Percentiles rank a stretch among this genome's conserved stretches.
Evolutionary conservation across 1,284 basidiomycete species (phyloP).

Genomic region (Ustilago hordei): DNA sequence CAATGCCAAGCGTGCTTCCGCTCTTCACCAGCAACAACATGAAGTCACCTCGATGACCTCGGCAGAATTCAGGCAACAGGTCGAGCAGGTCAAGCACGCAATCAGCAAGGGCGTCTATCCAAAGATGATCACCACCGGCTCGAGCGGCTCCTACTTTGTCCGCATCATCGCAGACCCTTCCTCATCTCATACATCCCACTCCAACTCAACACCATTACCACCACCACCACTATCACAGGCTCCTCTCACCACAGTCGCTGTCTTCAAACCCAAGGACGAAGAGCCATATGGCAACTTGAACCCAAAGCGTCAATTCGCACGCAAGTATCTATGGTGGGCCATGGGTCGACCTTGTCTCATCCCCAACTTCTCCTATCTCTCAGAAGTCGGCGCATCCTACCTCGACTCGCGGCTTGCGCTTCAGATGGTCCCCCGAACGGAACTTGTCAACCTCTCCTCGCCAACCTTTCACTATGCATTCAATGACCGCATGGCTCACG

Average conservation of each 20-base stretch:
- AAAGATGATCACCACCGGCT: slow-evolving; percentile 67
- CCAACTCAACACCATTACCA: background rate
- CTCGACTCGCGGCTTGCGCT: slow-evolving; percentile 81
- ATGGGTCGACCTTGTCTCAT: slow-evolving; percentile 68
- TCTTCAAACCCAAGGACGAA: slow-evolving; percentile 69
- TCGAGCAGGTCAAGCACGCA: slow-evolving; percentile 55
- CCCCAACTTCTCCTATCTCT: slow-evolving; percentile 70
- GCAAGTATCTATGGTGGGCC: slow-evolving; percentile 69
- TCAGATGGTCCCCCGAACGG: slow-evolving; percentile 85
- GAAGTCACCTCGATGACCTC: slow-evolving; percentile 43
- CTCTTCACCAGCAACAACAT: background rate
- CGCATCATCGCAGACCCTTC: slow-evolving; percentile 23
- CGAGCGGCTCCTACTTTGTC: slow-evolving; percentile 67
- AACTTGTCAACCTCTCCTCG: slow-evolving; percentile 82
- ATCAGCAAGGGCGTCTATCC: slow-evolving; percentile 61
- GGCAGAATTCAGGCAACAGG: slow-evolving; percentile 37
- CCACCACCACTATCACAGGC: background rate
- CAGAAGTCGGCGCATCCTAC: slow-evolving; percentile 86
- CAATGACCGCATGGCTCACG: slow-evolving; percentile 57
- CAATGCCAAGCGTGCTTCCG: slow-evolving; percentile 7
- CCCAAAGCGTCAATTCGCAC: slow-evolving; percentile 65
- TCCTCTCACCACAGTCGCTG: slow-evolving; percentile 46
- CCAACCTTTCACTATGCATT: slow-evolving; percentile 65
- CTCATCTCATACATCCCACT: background rate
- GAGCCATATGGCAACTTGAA: slow-evolving; percentile 69